Evolutionary conservation across 176 grass and related monocot genomes (phyloP).

Genomic region (Poa annua): DNA sequence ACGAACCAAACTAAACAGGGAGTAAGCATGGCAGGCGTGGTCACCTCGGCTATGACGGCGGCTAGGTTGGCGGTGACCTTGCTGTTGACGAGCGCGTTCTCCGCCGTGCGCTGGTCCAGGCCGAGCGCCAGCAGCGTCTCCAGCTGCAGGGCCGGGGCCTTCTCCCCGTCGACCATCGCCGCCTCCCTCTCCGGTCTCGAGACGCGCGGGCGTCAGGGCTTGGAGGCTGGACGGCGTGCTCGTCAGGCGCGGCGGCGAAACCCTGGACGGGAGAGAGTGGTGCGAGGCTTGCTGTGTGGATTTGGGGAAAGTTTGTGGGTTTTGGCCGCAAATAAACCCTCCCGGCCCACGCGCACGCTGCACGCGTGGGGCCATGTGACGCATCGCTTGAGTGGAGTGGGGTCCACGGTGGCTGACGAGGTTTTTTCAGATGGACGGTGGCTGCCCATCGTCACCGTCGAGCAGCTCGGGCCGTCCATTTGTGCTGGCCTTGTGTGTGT

Average conservation of each 20-base stretch:
- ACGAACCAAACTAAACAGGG: neutral
- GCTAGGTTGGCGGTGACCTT: constrained; percentile 82
- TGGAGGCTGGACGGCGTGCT: no score
- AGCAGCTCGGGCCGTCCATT: neutral
- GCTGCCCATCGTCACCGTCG: neutral
- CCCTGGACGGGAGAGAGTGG: no score
- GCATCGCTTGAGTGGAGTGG: neutral
- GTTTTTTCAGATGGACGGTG: neutral
- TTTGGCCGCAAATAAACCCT: constrained; percentile 11
- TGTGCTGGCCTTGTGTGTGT: no score
- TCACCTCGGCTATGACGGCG: constrained; percentile 77
- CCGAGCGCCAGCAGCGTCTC: constrained; percentile 64
- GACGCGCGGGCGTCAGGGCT: no score
- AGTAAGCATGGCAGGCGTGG: no score
- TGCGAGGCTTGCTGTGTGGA: no score
- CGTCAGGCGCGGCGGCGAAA: no score
- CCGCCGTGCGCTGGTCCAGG: constrained; percentile 77
- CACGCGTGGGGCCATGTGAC: neutral
- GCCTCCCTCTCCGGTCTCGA: neutral
- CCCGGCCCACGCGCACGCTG: neutral
- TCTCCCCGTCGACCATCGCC: constrained; percentile 43
- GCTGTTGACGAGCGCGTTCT: constrained; percentile 82
- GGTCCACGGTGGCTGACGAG: neutral
- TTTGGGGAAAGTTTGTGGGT: neutral
- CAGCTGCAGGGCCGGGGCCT: constrained; percentile 34